phyloP scores from a whole-genome alignment of 371 early-diverging fungal genomes.

The Mortierella sp. region DNA sequence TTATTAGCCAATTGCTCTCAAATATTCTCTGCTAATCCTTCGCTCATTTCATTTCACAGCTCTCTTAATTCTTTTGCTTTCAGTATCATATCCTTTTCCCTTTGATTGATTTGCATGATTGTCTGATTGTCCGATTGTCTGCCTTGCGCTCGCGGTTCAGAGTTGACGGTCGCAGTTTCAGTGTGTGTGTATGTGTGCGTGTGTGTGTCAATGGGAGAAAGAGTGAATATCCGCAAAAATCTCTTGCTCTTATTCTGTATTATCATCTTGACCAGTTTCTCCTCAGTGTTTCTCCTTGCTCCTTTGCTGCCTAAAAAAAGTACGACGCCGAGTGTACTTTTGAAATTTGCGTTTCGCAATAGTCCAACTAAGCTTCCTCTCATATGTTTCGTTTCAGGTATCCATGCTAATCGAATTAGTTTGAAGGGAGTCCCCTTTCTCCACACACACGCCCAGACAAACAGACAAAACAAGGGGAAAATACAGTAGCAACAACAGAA shows the following conservation, averaged over 20 bases:
- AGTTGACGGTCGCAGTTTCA: too few species aligned
- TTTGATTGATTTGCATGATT: too few species aligned
- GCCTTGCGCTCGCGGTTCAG: too few species aligned
- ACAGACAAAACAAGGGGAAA: neutral
- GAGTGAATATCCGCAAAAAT: neutral
- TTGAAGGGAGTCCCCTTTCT: neutral
- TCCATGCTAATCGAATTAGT: neutral
- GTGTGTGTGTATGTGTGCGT: neutral
- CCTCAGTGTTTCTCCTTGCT: too few species aligned
- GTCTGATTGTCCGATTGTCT: too few species aligned
- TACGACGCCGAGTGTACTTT: neutral
- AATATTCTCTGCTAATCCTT: neutral
- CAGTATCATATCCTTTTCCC: too few species aligned
- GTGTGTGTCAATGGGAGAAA: neutral
- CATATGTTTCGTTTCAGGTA: too few species aligned
- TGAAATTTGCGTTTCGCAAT: too few species aligned
- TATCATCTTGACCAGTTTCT: too few species aligned
- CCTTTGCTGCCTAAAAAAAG: too few species aligned
- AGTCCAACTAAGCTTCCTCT: neutral
- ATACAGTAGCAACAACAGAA: neutral
- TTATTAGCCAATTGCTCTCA: conserved; percentile 21
- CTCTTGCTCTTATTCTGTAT: too few species aligned
- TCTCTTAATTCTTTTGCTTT: neutral
- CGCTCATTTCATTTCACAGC: too few species aligned
- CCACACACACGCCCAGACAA: neutral